phyloP scores from a whole-genome alignment of 371 early-diverging fungal species.

The Fennellomyces sp. region DNA sequence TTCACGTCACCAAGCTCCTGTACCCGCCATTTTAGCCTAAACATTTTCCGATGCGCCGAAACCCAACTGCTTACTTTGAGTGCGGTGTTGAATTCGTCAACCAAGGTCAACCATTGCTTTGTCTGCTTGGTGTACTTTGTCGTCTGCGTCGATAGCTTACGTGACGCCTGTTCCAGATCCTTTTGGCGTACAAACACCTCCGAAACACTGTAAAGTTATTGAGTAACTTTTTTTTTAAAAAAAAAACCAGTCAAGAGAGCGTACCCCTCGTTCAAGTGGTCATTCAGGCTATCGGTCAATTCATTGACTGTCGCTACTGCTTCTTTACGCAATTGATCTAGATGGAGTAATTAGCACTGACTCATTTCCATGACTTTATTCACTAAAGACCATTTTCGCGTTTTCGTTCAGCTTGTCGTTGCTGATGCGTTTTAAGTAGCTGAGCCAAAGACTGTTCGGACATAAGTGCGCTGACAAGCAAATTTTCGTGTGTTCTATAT shows the following conservation, averaged over 20 bases:
- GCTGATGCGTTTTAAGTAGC: constrained; percentile 6
- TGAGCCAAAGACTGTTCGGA: constrained; percentile 7
- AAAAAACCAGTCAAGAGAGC: neutral
- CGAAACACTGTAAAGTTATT: constrained; percentile 37
- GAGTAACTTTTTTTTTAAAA: neutral
- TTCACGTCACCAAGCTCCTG: constrained; percentile 83
- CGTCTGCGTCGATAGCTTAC: constrained; percentile 50
- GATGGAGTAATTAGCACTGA: too few species aligned
- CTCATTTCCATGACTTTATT: too few species aligned
- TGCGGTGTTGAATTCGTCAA: constrained; percentile 62
- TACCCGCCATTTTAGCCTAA: neutral
- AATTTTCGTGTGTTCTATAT: too few species aligned
- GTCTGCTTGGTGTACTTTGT: constrained; percentile 58
- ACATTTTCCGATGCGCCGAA: neutral
- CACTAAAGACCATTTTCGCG: constrained; percentile 14
- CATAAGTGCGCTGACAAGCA: neutral
- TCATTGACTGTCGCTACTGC: constrained; percentile 45
- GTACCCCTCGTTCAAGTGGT: constrained; percentile 59
- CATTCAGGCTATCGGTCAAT: constrained; percentile 58
- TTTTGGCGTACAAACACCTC: constrained; percentile 62
- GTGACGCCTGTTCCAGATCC: constrained; percentile 61
- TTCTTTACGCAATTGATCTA: constrained; percentile 59
- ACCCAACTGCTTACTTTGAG: constrained; percentile 48
- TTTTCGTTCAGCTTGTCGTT: constrained; percentile 9
- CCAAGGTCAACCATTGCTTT: constrained; percentile 62